Evolutionary conservation across 2,329 filamentous ascomycete species (phyloP).

Genomic region (Furcasterigmium sp.): DNA sequence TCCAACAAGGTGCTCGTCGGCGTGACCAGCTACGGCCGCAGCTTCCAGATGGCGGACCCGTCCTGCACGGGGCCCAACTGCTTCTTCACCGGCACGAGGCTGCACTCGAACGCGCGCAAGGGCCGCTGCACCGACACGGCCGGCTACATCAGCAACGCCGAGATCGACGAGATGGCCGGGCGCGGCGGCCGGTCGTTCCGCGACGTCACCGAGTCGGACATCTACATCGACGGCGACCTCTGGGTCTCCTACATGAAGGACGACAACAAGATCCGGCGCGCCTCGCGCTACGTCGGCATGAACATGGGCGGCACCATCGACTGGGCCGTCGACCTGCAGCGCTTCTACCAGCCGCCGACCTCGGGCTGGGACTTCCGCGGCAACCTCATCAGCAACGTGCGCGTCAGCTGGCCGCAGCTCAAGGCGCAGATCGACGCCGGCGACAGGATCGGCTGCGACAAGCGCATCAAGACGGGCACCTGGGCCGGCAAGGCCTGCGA

Average conservation of each 20-base stretch:
- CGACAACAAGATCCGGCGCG: neutral
- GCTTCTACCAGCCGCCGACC: constrained; percentile 1
- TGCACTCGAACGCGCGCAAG: constrained; percentile 14
- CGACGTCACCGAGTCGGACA: neutral
- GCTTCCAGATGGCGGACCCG: constrained; percentile 19
- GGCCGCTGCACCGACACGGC: constrained; percentile 23
- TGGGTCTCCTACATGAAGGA: neutral
- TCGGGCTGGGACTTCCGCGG: neutral
- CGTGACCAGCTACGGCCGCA: constrained; percentile 21
- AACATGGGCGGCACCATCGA: constrained; percentile 21
- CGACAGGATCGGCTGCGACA: neutral
- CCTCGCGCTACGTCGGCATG: neutral
- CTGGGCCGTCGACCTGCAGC: constrained; percentile 22
- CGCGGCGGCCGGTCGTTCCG: neutral
- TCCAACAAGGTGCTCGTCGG: constrained; percentile 17
- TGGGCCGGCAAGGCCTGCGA: constrained; percentile 1
- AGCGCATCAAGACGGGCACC: neutral
- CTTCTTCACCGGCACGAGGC: constrained; percentile 15
- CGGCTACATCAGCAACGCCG: constrained; percentile 26
- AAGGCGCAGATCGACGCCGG: neutral
- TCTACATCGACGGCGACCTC: neutral
- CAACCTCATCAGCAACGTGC: constrained; percentile 50
- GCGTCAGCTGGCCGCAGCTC: constrained; percentile 42
- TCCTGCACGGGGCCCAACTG: constrained; percentile 18
- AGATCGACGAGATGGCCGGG: constrained; percentile 18